phyloP scores from a whole-genome alignment of 306 rosid genomes.

The Prosopis cineraria region DNA sequence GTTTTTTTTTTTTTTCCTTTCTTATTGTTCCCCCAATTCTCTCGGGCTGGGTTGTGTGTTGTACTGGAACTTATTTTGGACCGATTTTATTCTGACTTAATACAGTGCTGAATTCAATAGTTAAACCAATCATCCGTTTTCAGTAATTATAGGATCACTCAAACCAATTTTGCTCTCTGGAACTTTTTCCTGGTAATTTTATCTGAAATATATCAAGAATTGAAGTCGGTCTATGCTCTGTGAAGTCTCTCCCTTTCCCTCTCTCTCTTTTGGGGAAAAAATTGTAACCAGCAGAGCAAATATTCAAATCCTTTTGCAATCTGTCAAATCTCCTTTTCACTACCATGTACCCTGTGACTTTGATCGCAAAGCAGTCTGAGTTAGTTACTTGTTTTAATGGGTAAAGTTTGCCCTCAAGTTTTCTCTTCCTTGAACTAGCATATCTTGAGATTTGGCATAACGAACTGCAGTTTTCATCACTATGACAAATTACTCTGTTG shows the following conservation, averaged over 20 bases:
- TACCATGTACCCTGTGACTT: background rate
- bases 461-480: background rate
- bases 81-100: background rate
- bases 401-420: background rate
- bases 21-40: slow-evolving; percentile 7
- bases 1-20: background rate
- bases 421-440: slow-evolving; percentile 10
- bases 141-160: background rate
- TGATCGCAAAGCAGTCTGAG: background rate
- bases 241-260: too few relatives aligned
- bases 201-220: slow-evolving; percentile 14
- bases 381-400: slow-evolving; percentile 1
- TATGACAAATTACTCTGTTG: slow-evolving; percentile 5
- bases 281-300: background rate
- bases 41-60: slow-evolving; percentile 6
- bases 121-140: slow-evolving; percentile 18
- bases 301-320: background rate
- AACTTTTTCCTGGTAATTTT: background rate
- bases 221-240: slow-evolving; percentile 12
- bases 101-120: background rate
- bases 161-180: background rate
- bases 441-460: slow-evolving; percentile 4
- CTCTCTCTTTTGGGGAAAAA: too few relatives aligned
- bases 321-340: background rate
- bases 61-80: background rate